A percentile compares a stretch with the other conserved stretches of the same genome.
phyloP scores from a whole-genome alignment of 2,329 filamentous ascomycete species.

The Plectosphaerella plurivora region DNA sequence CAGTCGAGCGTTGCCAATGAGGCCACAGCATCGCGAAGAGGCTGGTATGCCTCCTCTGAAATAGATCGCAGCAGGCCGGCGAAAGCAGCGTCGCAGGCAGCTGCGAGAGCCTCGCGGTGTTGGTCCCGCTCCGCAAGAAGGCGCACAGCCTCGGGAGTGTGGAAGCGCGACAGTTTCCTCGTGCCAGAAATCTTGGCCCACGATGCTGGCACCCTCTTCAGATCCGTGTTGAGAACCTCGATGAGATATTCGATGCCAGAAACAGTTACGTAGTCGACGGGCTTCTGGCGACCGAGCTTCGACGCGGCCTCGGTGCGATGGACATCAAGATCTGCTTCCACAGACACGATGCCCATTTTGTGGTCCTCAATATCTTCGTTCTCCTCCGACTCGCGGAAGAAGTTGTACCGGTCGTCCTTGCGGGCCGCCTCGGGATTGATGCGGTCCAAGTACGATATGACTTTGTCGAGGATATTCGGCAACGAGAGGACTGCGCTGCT shows the following conservation, averaged over 20 bases:
- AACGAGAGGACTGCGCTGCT: constrained; percentile 68
- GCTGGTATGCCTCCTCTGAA: constrained; percentile 72
- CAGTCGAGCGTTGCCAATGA: constrained; percentile 86
- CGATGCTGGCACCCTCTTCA: constrained; percentile 86
- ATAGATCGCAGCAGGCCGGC: constrained; percentile 66
- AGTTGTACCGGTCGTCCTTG: constrained; percentile 86
- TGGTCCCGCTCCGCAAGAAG: constrained; percentile 86
- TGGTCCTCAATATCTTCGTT: constrained; percentile 82
- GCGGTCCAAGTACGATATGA: constrained; percentile 72
- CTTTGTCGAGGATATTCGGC: constrained; percentile 68
- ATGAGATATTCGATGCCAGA: constrained; percentile 92
- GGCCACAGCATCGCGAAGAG: constrained; percentile 82
- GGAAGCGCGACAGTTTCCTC: constrained; percentile 87
- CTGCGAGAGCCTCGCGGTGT: constrained; percentile 87
- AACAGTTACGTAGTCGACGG: constrained; percentile 75
- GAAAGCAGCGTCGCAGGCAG: constrained; percentile 86
- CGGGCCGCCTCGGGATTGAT: constrained; percentile 83
- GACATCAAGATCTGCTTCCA: constrained; percentile 81
- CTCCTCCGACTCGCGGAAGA: constrained; percentile 84
- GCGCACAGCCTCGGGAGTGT: constrained; percentile 83
- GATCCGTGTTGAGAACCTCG: constrained; percentile 76
- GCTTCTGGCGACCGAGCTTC: constrained; percentile 64
- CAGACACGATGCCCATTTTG: constrained; percentile 84
- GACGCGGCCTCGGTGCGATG: constrained; percentile 69
- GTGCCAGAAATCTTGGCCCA: constrained; percentile 96